phyloP scores from a whole-genome alignment of 139 green algal genomes.

The Chlorella sp. region DNA sequence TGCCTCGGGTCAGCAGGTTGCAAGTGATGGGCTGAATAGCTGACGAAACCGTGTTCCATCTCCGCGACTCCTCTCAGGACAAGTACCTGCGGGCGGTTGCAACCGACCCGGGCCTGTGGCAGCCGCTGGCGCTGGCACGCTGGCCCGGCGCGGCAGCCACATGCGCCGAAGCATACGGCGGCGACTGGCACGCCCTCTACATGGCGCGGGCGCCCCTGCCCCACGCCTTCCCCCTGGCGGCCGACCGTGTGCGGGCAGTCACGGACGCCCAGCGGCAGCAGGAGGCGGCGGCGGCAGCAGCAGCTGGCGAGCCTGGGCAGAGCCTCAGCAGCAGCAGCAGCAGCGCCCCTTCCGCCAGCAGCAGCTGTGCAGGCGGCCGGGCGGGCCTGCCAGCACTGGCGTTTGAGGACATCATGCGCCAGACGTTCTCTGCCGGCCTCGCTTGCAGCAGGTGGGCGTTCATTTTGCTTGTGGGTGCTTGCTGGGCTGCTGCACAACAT shows the following conservation, averaged over 20 bases:
- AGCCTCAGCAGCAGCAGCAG: neutral
- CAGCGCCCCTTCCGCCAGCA: neutral
- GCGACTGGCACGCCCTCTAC: constrained; percentile 21
- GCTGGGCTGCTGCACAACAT: neutral
- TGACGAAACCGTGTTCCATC: neutral
- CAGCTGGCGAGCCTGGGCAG: too few species aligned
- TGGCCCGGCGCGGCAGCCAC: constrained; percentile 3
- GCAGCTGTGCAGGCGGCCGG: neutral
- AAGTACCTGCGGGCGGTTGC: constrained; percentile 2
- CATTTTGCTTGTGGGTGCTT: neutral
- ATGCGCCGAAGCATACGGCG: neutral
- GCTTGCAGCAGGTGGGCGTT: constrained; percentile 16
- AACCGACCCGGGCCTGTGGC: neutral
- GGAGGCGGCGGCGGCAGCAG: neutral
- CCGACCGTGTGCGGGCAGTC: neutral
- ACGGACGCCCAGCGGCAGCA: neutral
- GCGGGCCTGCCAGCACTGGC: neutral
- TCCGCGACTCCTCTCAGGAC: neutral
- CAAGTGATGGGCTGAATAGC: neutral
- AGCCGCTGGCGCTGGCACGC: constrained; percentile 13
- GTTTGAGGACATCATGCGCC: constrained; percentile 25
- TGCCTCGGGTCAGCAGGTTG: too few species aligned
- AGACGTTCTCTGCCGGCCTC: constrained; percentile 1
- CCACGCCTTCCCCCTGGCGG: neutral
- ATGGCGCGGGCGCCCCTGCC: neutral